phyloP scores from a whole-genome alignment of 2,329 filamentous ascomycete species.

The Cercospora sp. region DNA sequence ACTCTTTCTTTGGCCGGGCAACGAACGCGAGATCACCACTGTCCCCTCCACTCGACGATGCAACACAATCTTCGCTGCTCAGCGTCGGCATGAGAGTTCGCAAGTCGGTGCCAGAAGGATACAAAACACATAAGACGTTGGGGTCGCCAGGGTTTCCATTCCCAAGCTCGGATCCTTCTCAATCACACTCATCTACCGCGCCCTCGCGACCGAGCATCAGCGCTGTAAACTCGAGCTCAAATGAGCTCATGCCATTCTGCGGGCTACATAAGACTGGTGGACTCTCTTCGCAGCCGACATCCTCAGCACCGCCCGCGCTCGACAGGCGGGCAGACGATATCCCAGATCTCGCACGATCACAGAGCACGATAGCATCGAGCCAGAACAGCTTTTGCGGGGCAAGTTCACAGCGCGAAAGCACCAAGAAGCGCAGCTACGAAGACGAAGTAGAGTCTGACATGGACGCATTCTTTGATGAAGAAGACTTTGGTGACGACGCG shows the following conservation, averaged over 20 bases:
- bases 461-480: constrained; percentile 38
- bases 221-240: constrained; percentile 27
- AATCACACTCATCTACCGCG: constrained; percentile 38
- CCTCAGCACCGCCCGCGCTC: constrained; percentile 32
- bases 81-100: constrained; percentile 92
- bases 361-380: constrained; percentile 43
- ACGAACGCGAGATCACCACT: constrained; percentile 25
- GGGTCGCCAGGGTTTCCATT: constrained; percentile 31
- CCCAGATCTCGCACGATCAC: constrained; percentile 37
- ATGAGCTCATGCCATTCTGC: constrained; percentile 77
- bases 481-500: constrained; percentile 21
- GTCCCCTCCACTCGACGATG: constrained; percentile 60
- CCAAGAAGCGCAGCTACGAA: constrained; percentile 39
- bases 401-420: background rate
- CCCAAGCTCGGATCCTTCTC: constrained; percentile 30
- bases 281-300: constrained; percentile 56
- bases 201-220: constrained; percentile 27
- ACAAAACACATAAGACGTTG: constrained; percentile 68
- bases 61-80: constrained; percentile 78
- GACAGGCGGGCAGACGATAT: constrained; percentile 16
- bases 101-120: constrained; percentile 90
- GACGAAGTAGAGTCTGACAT: constrained; percentile 42
- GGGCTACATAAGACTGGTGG: constrained; percentile 76
- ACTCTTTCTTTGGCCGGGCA: constrained; percentile 44
- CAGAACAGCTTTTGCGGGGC: constrained; percentile 41